Conservation (phyloP, 441 rosid genomes). For the Bocquillonia castaneifolia region DNA sequence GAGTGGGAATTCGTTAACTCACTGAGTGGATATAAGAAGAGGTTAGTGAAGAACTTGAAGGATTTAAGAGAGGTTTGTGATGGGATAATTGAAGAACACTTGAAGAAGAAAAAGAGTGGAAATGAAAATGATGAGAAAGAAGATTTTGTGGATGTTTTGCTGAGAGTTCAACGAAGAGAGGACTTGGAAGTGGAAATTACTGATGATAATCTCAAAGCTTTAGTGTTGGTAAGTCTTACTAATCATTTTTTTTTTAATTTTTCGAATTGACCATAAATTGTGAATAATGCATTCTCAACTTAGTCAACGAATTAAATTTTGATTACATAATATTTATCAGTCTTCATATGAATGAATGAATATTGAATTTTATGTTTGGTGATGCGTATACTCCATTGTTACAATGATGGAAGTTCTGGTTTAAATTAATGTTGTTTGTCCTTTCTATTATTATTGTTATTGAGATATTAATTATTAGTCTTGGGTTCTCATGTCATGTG, state of each 20-base stretch:
- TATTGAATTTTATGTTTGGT: not conserved
- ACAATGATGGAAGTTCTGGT: not conserved
- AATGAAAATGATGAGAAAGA: conserved; percentile 1
- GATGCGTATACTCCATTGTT: not conserved
- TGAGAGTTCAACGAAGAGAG: conserved; percentile 17
- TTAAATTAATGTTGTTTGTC: not conserved
- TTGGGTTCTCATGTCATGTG: too few relatives aligned
- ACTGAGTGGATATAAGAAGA: conserved; percentile 22
- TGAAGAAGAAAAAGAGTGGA: conserved; percentile 4
- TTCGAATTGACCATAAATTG: too few relatives aligned
- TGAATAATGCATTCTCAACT: too few relatives aligned
- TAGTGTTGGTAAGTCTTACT: conserved; percentile 22
- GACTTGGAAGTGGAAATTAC: conserved; percentile 33
- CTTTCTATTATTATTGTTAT: too few relatives aligned
- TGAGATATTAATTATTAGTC: too few relatives aligned
- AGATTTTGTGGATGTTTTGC: conserved; percentile 35
- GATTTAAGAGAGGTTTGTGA: conserved; percentile 28
- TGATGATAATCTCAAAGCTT: conserved; percentile 36
- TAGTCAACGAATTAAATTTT: too few relatives aligned
- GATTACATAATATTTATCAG: too few relatives aligned
- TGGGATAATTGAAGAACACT: conserved; percentile 29
- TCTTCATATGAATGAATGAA: not conserved
- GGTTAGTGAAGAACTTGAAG: conserved; percentile 25
- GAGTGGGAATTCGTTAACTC: conserved; percentile 27
- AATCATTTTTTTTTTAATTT: too few relatives aligned